Evolutionary conservation across 169 alveolate species (phyloP).

Genomic region (Cryptosporidium muris): DNA sequence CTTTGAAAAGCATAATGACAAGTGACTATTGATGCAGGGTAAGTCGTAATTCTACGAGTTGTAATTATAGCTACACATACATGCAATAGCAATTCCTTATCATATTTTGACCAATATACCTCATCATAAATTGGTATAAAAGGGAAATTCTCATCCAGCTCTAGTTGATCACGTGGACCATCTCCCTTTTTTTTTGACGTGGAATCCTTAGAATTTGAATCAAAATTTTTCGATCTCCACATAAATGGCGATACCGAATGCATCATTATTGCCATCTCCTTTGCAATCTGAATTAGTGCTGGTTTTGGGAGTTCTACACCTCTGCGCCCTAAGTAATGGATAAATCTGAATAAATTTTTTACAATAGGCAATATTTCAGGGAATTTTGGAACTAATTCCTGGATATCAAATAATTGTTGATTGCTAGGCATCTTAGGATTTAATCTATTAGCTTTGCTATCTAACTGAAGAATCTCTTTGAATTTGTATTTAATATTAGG

Average conservation of each 20-base stretch:
- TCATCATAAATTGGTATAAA: slow-evolving; percentile 47
- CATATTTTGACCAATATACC: slow-evolving; percentile 47
- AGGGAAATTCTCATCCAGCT: neutral
- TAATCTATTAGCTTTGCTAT: slow-evolving; percentile 1
- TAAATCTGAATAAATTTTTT: slow-evolving; percentile 27
- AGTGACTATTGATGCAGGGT: slow-evolving; percentile 24
- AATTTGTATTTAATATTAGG: slow-evolving; percentile 3
- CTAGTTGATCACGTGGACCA: neutral
- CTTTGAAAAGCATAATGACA: slow-evolving; percentile 58
- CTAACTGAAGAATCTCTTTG: neutral
- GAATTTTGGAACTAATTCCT: slow-evolving; percentile 51
- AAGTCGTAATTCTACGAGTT: slow-evolving; percentile 13
- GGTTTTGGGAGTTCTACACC: slow-evolving; percentile 12
- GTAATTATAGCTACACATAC: slow-evolving; percentile 53
- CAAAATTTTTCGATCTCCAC: slow-evolving; percentile 13
- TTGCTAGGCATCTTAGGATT: slow-evolving; percentile 14
- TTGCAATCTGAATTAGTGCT: slow-evolving; percentile 40
- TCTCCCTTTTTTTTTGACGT: neutral
- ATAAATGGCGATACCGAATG: slow-evolving; percentile 63
- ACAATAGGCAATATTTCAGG: slow-evolving; percentile 32
- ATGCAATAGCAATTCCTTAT: slow-evolving; percentile 15
- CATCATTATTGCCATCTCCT: slow-evolving; percentile 40
- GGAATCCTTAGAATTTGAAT: neutral
- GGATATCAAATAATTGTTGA: slow-evolving; percentile 21
- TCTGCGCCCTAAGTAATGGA: slow-evolving; percentile 17